Evolutionary conservation across 257 asterid species (phyloP), one percentile per base, ranked within the genome.

Genomic region (Penstemon davidsonii): DNA sequence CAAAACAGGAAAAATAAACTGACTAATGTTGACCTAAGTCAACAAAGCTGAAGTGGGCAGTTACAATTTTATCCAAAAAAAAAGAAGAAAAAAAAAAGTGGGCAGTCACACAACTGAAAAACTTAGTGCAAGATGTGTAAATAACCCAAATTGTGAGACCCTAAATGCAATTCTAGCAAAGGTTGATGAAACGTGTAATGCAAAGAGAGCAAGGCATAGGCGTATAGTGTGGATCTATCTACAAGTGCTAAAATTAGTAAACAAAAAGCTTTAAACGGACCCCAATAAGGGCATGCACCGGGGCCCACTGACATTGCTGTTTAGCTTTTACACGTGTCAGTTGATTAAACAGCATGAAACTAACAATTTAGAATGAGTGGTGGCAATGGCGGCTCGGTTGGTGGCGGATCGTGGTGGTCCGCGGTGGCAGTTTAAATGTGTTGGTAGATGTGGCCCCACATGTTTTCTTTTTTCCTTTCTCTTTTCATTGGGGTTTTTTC

Each of bases 171-270:
- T 25, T 25, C 2, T 25, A 25, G 33, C 33, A 19, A 41, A 63
- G 49, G 50, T 13, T 41, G 4, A 38, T 41, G 33, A 40, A 50
- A 53, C 41, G 42, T 62, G 54, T 62, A 8, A 61, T 6, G 41
- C 54, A 38, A 42, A 65, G 66, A 70, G 42, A 53, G 65, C 46
- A 58, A 25, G 49, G 63, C 13, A 50, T 62, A 65, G 75, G 18
- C 38, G 33, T 25, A 25, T 25, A 25, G 33, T 25, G 33, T 56
- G 75, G 72, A 64, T 68, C 42, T 19, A 62, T 42, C 68, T 10
- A 41, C 64, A 25, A 43, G 40, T 63, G 7, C 78, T 64, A 68
- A 67, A 77, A 77, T 67, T 62, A 68, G 81, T 67, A 72, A 49
- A 49, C 5, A 0, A 4, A 49, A 49, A 49, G 6, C n/a, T 6